Conservation (phyloP, 148 eudicot genomes). For the Arbutus unedo region DNA sequence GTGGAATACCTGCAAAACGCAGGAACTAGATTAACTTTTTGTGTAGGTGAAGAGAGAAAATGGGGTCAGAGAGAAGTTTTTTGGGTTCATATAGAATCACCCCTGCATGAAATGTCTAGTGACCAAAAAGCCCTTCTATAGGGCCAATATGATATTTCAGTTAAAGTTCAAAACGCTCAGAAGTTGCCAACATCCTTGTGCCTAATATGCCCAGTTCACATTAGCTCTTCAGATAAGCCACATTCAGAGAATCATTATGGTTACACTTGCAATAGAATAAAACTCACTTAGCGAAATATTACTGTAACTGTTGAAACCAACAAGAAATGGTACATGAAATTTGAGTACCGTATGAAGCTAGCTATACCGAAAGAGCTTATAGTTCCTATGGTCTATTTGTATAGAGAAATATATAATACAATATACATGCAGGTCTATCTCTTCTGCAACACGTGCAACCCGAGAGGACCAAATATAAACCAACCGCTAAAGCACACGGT, state of each 20-base stretch:
- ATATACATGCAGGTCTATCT: too few relatives aligned
- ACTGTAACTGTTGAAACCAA: neutral
- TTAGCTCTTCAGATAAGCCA: neutral
- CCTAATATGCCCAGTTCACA: neutral
- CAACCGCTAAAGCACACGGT: too few relatives aligned
- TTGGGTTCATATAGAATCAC: neutral
- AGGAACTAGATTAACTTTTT: too few relatives aligned
- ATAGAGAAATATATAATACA: too few relatives aligned
- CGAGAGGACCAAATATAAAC: too few relatives aligned
- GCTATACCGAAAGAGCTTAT: too few relatives aligned
- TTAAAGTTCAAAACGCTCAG: neutral
- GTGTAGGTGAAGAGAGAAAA: too few relatives aligned
- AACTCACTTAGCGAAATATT: neutral
- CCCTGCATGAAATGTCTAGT: neutral
- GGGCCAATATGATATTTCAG: neutral
- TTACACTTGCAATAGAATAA: neutral
- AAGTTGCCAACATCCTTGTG: neutral
- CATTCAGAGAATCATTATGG: neutral
- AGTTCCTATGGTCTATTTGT: too few relatives aligned
- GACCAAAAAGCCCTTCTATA: neutral
- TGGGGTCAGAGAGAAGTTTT: too few relatives aligned
- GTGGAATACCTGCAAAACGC: too few relatives aligned
- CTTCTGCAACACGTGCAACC: too few relatives aligned
- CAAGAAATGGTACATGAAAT: neutral
- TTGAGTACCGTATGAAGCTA: too few relatives aligned